Percentiles rank a stretch among this genome's conserved stretches.
These are phyloP conservation scores for Auricularia heimuer DNA, from an alignment of 768 basidiomycete species.

Conservation along the genomic window DNA sequence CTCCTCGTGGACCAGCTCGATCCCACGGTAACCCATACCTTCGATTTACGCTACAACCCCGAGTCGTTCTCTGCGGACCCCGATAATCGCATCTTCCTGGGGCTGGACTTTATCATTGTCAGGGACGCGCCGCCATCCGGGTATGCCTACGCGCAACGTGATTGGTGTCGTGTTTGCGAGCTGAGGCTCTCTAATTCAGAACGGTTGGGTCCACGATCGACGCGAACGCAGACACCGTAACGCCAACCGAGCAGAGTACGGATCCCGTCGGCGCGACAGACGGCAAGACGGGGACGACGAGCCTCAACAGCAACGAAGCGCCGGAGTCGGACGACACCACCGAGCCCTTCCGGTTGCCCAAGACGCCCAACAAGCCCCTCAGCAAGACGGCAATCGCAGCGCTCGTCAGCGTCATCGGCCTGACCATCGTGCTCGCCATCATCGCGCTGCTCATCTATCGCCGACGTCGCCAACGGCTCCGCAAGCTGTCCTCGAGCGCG, in stretches of 20 bases:
- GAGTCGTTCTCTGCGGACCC: background rate
- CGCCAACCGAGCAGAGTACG: background rate
- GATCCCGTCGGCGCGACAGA: background rate
- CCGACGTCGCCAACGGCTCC: background rate
- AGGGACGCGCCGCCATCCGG: background rate
- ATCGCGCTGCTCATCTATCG: background rate
- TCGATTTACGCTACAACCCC: background rate
- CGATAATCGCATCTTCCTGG: background rate
- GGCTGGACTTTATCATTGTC: background rate
- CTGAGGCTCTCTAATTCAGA: background rate
- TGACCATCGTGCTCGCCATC: background rate
- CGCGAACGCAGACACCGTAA: background rate
- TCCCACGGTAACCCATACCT: background rate
- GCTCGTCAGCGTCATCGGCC: background rate
- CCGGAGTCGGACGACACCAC: too few species aligned
- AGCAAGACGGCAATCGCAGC: background rate
- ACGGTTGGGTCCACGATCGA: background rate
- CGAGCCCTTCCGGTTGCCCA: background rate
- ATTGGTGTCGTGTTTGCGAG: too few species aligned
- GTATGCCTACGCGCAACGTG: background rate
- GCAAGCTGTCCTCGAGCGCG: background rate
- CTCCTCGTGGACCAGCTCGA: background rate
- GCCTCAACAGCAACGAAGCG: background rate
- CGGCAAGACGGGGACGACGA: background rate
- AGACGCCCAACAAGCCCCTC: background rate